A percentile compares a stretch with the other conserved stretches of the same genome.
Conservation (phyloP, 2,329 filamentous ascomycete genomes). For the Colletotrichum noveboracense region DNA sequence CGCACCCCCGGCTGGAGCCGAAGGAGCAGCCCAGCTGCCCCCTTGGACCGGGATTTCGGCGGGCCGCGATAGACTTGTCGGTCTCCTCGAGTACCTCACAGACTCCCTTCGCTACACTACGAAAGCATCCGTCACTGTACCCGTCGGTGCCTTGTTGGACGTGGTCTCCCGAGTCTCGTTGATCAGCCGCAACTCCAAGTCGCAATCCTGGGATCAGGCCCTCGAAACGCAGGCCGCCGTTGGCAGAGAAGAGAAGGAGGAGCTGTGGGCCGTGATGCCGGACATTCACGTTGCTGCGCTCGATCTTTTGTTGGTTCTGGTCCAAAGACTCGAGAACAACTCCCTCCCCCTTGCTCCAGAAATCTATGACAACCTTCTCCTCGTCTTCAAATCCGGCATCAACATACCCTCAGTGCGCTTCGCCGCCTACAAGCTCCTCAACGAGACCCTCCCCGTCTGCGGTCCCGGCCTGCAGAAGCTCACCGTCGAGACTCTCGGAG, state of each 20-base stretch:
- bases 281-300: constrained; percentile 76
- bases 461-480: constrained; percentile 72
- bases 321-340: constrained; percentile 62
- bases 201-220: constrained; percentile 51
- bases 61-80: constrained; percentile 72
- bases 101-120: constrained; percentile 70
- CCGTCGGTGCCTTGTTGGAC: constrained; percentile 72
- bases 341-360: constrained; percentile 66
- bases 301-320: constrained; percentile 61
- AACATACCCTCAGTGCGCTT: constrained; percentile 60
- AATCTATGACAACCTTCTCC: constrained; percentile 73
- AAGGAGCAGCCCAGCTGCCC: constrained; percentile 58
- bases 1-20: constrained; percentile 53
- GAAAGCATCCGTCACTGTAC: constrained; percentile 68
- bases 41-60: constrained; percentile 77
- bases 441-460: constrained; percentile 61
- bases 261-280: constrained; percentile 76
- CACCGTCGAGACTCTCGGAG: constrained; percentile 65
- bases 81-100: constrained; percentile 69
- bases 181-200: constrained; percentile 59
- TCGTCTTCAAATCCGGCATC: constrained; percentile 69
- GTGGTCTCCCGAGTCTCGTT: constrained; percentile 73
- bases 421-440: constrained; percentile 64
- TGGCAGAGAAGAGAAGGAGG: constrained; percentile 80
- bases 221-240: constrained; percentile 75